These are phyloP conservation scores for Dactylorhiza incarnata DNA, from an alignment of 106 monocot species.

Conservation along the genomic window DNA sequence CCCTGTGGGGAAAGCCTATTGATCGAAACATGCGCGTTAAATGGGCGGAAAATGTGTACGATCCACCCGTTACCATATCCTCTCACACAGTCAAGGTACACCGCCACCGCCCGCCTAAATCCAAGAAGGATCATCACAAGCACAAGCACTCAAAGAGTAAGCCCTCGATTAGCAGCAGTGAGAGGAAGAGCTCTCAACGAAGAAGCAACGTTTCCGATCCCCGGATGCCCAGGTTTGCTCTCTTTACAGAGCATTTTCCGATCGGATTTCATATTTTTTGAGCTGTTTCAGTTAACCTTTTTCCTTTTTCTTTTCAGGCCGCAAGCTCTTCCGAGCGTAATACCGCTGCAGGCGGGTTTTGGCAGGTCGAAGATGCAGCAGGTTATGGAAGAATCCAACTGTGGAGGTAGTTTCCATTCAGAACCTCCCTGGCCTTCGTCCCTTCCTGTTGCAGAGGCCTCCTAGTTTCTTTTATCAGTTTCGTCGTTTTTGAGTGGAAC, in stretches of 20 bases:
- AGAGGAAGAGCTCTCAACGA: slow-evolving; percentile 22
- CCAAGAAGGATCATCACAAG: slow-evolving; percentile 31
- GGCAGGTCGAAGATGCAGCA: slow-evolving; percentile 6
- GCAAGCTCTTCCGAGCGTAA: background rate
- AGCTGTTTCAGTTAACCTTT: background rate
- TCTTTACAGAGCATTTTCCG: too few relatives aligned
- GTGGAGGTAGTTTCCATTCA: slow-evolving; percentile 15
- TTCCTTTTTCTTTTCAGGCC: slow-evolving; percentile 3
- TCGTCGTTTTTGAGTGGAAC: too few relatives aligned
- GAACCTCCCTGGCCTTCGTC: slow-evolving; percentile 4
- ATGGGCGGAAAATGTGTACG: slow-evolving; percentile 69
- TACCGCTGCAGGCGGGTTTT: background rate
- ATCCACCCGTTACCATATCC: slow-evolving; percentile 49
- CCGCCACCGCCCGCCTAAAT: slow-evolving; percentile 10
- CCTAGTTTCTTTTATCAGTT: background rate
- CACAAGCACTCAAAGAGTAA: slow-evolving; percentile 31
- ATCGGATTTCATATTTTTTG: background rate
- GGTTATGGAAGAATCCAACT: background rate
- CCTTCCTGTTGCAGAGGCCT: slow-evolving; percentile 13
- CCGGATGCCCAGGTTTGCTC: slow-evolving; percentile 14
- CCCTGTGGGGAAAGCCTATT: slow-evolving; percentile 12
- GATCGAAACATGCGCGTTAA: slow-evolving; percentile 23
- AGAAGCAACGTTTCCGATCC: slow-evolving; percentile 19
- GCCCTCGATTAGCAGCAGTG: slow-evolving; percentile 17
- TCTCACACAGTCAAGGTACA: slow-evolving; percentile 43